These are phyloP conservation scores for Monilinia aucupariae DNA, from an alignment of 2,329 filamentous ascomycete genomes.

Conservation along the genomic window DNA sequence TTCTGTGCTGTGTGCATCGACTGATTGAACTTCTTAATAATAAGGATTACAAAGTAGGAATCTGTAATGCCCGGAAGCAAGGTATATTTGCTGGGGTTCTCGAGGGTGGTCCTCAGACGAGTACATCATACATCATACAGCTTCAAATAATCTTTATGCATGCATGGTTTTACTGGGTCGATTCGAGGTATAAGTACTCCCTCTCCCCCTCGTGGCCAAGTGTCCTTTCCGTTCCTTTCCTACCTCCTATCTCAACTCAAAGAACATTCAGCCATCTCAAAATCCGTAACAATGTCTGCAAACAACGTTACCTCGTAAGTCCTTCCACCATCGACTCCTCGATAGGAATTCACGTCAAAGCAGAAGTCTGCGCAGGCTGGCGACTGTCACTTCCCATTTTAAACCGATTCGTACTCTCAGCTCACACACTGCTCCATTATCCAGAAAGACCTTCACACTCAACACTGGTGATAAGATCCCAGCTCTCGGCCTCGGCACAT, in stretches of 20 bases:
- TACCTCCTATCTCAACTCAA: no score
- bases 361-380: constrained; percentile 18
- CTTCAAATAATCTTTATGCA: constrained; percentile 4
- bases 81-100: background rate
- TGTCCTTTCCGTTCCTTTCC: background rate
- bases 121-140: constrained; percentile 15
- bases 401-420: constrained; percentile 12
- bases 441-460: constrained; percentile 56
- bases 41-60: no score
- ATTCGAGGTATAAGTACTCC: constrained; percentile 12
- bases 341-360: constrained; percentile 20
- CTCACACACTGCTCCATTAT: constrained; percentile 21
- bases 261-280: background rate
- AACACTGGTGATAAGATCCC: constrained; percentile 76
- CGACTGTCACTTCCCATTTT: constrained; percentile 13
- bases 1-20: background rate
- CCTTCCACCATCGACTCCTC: background rate
- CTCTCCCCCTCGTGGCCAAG: background rate
- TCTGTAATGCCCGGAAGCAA: constrained; percentile 4
- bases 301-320: constrained; percentile 32
- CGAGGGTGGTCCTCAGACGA: background rate
- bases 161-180: background rate
- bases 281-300: constrained; percentile 29
- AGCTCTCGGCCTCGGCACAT: constrained; percentile 70
- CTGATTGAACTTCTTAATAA: background rate